Conservation (phyloP, 2,329 filamentous ascomycete species). For the Fusarium sp. region DNA sequence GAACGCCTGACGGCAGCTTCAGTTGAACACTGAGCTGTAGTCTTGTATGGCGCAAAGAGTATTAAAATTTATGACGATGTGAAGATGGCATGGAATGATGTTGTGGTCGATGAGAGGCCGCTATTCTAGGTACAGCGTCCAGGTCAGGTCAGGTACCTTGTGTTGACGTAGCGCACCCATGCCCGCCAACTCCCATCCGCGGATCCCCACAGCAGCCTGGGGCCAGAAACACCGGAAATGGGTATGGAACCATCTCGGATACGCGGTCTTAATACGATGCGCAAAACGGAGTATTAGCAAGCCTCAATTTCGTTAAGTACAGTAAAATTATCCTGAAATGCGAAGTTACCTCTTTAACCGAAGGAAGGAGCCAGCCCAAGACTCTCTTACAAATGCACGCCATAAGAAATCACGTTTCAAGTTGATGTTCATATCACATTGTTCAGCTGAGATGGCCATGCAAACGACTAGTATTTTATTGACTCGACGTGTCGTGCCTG, state of each 20-base stretch:
- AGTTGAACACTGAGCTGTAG: conserved; percentile 46
- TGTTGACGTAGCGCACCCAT: conserved; percentile 35
- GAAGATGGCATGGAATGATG: conserved; percentile 44
- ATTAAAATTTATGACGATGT: conserved; percentile 35
- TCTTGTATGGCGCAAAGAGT: conserved; percentile 37
- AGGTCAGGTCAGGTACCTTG: conserved; percentile 4
- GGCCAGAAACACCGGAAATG: conserved; percentile 27
- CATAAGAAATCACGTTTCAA: background rate
- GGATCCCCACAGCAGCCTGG: conserved; percentile 19
- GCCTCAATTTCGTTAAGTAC: conserved; percentile 3
- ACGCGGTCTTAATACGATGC: conserved; percentile 20
- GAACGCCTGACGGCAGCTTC: conserved; percentile 46
- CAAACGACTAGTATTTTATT: conserved; percentile 49
- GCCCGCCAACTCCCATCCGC: conserved; percentile 15
- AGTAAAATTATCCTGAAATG: background rate
- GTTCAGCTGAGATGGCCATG: conserved; percentile 20
- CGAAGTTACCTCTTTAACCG: background rate
- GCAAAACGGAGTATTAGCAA: conserved; percentile 7
- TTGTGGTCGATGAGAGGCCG: conserved; percentile 38
- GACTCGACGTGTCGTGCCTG: conserved; percentile 44
- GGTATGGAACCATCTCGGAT: conserved; percentile 19
- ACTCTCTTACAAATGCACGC: background rate
- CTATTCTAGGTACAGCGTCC: conserved; percentile 5
- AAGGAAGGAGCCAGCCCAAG: background rate
- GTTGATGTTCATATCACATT: conserved; percentile 13